Conservation (phyloP, 1,284 basidiomycete genomes). For the Baeospora myosura region DNA sequence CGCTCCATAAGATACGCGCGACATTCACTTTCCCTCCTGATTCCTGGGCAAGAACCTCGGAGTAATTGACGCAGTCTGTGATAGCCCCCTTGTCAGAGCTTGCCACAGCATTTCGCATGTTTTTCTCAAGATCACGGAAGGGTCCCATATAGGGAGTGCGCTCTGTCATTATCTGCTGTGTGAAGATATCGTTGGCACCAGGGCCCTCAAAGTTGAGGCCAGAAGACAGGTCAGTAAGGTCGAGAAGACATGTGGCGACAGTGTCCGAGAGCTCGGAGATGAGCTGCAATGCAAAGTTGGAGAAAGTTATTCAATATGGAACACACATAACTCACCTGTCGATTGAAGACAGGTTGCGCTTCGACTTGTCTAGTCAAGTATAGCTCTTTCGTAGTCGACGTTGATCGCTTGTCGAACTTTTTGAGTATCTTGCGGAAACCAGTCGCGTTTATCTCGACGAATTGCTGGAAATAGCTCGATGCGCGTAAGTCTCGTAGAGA, state of each 20-base stretch:
- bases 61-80: conserved; percentile 64
- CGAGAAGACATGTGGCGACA: conserved; percentile 87
- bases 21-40: conserved; percentile 57
- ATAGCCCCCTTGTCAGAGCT: conserved; percentile 55
- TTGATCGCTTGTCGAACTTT: conserved; percentile 98
- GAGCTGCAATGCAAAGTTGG: conserved; percentile 43
- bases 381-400: conserved; percentile 90
- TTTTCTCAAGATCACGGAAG: conserved; percentile 83
- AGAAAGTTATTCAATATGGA: conserved; percentile 7
- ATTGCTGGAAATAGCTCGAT: conserved; percentile 57
- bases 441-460: conserved; percentile 96
- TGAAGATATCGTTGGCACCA: conserved; percentile 54
- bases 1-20: conserved; percentile 87
- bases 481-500: conserved; percentile 15
- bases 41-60: conserved; percentile 57
- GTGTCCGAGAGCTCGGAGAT: conserved; percentile 95
- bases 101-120: conserved; percentile 70
- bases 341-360: conserved; percentile 95
- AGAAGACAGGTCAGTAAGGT: conserved; percentile 81
- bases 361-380: conserved; percentile 97
- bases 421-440: conserved; percentile 98
- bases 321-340: conserved; percentile 57
- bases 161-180: conserved; percentile 66
- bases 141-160: conserved; percentile 56
- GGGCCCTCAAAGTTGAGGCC: conserved; percentile 66